Evolutionary conservation across 345 rosid species (phyloP).

Genomic region (Moricandia arvensis): DNA sequence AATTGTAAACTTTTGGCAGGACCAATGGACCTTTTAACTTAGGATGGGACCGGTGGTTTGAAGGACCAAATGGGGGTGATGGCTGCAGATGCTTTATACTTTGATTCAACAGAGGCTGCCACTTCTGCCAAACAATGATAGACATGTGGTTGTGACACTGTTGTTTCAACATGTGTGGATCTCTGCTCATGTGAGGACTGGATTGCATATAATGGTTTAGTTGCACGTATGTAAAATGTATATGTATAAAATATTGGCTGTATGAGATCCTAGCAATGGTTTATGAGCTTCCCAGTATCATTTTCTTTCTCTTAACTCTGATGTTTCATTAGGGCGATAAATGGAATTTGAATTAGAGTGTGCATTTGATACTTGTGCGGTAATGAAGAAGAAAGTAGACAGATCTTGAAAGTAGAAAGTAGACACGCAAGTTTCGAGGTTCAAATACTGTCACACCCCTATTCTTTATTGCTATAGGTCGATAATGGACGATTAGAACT

Average conservation of each 20-base stretch:
- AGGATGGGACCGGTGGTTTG: conserved; percentile 78
- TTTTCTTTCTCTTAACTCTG: no score
- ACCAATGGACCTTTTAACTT: conserved; percentile 59
- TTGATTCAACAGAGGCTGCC: conserved; percentile 27
- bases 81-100: conserved; percentile 69
- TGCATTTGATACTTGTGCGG: background rate
- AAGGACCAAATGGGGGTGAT: conserved; percentile 58
- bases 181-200: conserved; percentile 1
- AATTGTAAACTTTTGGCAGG: conserved; percentile 40
- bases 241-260: conserved; percentile 3
- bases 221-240: conserved; percentile 17
- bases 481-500: no score
- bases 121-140: background rate
- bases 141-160: background rate
- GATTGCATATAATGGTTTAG: conserved; percentile 17
- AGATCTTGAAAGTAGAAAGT: no score
- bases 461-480: no score
- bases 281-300: background rate
- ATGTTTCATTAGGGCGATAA: background rate
- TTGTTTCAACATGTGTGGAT: conserved; percentile 1
- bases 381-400: background rate
- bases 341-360: background rate
- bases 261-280: conserved; percentile 15
- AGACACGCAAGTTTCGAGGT: no score
- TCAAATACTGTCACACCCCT: no score